phyloP scores from a whole-genome alignment of 306 rosid genomes.

The Quercus ilex region DNA sequence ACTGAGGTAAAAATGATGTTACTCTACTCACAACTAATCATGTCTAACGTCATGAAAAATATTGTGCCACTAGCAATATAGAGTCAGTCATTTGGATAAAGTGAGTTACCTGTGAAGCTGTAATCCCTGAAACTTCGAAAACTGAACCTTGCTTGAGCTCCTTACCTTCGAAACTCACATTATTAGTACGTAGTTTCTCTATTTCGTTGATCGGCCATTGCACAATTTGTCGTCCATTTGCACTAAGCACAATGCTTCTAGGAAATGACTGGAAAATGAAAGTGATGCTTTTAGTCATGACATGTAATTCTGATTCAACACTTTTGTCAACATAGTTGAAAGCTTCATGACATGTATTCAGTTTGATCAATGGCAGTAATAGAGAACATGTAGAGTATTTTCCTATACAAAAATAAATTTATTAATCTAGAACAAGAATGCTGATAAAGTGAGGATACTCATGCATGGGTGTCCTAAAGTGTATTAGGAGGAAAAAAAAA shows the following conservation, averaged over 20 bases:
- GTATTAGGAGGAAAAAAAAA: too few relatives aligned
- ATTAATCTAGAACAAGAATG: too few relatives aligned
- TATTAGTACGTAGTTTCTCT: conserved; percentile 33
- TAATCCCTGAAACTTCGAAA: conserved; percentile 47
- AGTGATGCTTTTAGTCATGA: not conserved
- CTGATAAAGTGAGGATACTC: too few relatives aligned
- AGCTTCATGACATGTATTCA: not conserved
- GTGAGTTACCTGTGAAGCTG: conserved; percentile 56
- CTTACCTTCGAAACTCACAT: conserved; percentile 23
- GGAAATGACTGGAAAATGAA: conserved; percentile 40
- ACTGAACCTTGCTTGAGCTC: conserved; percentile 31
- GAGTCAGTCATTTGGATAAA: not conserved
- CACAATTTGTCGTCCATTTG: conserved; percentile 42
- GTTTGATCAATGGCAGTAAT: not conserved
- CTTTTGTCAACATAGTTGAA: not conserved
- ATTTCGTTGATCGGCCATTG: conserved; percentile 67
- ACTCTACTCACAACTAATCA: too few relatives aligned
- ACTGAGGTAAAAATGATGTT: too few relatives aligned
- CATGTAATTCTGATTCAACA: not conserved
- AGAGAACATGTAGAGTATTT: not conserved
- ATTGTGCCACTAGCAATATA: not conserved
- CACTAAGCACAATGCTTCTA: conserved; percentile 49
- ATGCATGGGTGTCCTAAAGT: too few relatives aligned
- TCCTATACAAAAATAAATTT: not conserved
- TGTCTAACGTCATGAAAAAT: too few relatives aligned